Percentiles rank a stretch among this genome's conserved stretches.
Conservation (phyloP, 139 green algal species). For the Chlorella sp. region DNA sequence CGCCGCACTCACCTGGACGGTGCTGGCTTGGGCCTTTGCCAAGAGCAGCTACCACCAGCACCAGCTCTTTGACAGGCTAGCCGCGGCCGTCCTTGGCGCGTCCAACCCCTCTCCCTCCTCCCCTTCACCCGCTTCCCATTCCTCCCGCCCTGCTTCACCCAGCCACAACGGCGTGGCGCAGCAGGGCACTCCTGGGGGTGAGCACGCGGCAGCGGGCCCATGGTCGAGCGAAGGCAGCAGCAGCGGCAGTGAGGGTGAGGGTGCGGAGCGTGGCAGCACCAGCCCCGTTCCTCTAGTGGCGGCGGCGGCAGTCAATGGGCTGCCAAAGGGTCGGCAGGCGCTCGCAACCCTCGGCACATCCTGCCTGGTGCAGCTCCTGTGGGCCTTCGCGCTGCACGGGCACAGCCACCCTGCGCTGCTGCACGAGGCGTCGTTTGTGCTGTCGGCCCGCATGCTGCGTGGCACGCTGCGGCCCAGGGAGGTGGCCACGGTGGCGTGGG, state of each 20-base stretch:
- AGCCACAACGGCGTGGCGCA: too few relatives aligned
- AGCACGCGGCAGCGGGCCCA: too few relatives aligned
- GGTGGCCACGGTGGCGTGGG: conserved; percentile 16
- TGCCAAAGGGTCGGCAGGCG: background rate
- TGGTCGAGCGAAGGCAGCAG: too few relatives aligned
- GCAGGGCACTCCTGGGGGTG: too few relatives aligned
- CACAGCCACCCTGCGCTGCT: conserved; percentile 18
- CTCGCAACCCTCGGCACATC: background rate
- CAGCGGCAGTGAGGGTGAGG: too few relatives aligned
- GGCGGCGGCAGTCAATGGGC: too few relatives aligned
- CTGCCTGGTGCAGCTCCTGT: conserved; percentile 31
- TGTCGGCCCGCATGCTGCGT: background rate
- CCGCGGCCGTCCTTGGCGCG: background rate
- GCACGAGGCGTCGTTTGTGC: background rate
- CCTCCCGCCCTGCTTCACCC: too few relatives aligned
- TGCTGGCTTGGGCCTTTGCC: conserved; percentile 10
- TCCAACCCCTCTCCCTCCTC: background rate
- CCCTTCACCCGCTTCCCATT: too few relatives aligned
- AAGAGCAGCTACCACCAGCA: conserved; percentile 5
- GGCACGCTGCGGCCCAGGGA: conserved; percentile 12
- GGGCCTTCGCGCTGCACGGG: conserved; percentile 14
- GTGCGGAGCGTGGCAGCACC: too few relatives aligned
- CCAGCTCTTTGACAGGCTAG: conserved; percentile 7
- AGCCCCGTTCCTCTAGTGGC: too few relatives aligned
- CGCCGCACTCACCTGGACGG: conserved; percentile 3